These are phyloP conservation scores for Plasmodium sp. DNA, from an alignment of 169 alveolate genomes.

Conservation along the genomic window DNA sequence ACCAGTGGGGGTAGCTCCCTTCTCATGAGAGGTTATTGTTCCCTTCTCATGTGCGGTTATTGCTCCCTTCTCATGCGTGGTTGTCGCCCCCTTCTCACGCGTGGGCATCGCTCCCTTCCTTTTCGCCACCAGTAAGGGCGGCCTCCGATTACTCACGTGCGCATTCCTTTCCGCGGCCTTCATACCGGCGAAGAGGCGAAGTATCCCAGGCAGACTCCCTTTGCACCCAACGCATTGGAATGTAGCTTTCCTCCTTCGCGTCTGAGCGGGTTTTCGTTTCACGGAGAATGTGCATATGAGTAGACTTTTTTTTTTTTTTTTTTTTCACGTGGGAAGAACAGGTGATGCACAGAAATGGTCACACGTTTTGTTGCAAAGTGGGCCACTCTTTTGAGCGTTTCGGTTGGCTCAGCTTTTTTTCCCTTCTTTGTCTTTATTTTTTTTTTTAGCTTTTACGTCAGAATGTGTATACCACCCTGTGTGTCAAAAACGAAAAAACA, in stretches of 20 bases:
- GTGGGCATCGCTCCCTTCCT: not conserved
- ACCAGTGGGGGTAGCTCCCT: not conserved
- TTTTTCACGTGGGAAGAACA: not conserved
- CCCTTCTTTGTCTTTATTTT: too few relatives aligned
- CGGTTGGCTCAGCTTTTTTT: not conserved
- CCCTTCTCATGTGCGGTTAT: too few relatives aligned
- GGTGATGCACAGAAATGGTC: not conserved
- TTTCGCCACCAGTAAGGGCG: not conserved
- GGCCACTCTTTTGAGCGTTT: not conserved
- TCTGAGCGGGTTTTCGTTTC: not conserved
- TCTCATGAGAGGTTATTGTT: not conserved
- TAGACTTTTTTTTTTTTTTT: too few relatives aligned
- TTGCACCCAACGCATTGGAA: not conserved
- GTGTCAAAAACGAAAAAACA: not conserved
- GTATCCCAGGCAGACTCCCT: not conserved
- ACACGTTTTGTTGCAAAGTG: not conserved
- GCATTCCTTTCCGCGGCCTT: not conserved
- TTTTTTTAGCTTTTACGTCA: not conserved
- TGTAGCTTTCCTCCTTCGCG: not conserved
- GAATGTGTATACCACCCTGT: not conserved
- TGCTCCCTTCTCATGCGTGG: too few relatives aligned
- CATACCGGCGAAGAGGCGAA: not conserved
- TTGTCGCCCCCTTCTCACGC: too few relatives aligned
- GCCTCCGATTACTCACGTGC: not conserved
- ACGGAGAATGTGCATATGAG: not conserved